Conservation (phyloP, 2,329 filamentous ascomycete species). For the Aspergillus jensenii region DNA sequence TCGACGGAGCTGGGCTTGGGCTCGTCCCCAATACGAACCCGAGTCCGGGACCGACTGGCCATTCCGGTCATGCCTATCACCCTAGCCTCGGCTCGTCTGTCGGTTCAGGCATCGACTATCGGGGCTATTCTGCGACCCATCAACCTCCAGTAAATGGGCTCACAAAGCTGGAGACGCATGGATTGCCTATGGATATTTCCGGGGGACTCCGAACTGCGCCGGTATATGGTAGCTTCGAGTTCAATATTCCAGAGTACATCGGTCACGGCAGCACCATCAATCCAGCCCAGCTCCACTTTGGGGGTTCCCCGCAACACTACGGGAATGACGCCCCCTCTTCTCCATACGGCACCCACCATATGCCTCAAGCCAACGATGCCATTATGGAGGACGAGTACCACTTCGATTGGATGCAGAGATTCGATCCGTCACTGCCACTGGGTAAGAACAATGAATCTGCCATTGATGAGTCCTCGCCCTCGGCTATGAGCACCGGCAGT, state of each 20-base stretch:
- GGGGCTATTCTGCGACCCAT: constrained; percentile 58
- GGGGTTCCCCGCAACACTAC: constrained; percentile 65
- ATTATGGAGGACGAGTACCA: constrained; percentile 68
- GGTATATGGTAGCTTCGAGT: constrained; percentile 67
- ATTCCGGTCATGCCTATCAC: constrained; percentile 64
- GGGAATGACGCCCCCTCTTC: constrained; percentile 41
- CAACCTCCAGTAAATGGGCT: constrained; percentile 63
- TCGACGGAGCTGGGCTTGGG: constrained; percentile 74
- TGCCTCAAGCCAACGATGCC: constrained; percentile 56
- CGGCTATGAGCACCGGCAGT: constrained; percentile 91
- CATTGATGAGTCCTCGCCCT: constrained; percentile 90
- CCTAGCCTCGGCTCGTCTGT: constrained; percentile 67
- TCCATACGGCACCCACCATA: constrained; percentile 49
- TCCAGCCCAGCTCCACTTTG: constrained; percentile 75
- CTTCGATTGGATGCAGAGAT: constrained; percentile 81
- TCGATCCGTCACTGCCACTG: constrained; percentile 75
- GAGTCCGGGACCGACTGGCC: constrained; percentile 17
- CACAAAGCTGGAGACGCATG: constrained; percentile 79
- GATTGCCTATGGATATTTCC: constrained; percentile 65
- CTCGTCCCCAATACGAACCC: constrained; percentile 46
- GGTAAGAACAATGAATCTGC: constrained; percentile 71
- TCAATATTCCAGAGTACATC: constrained; percentile 72
- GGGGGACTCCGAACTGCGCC: constrained; percentile 78
- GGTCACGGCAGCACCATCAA: constrained; percentile 63
- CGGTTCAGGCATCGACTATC: constrained; percentile 60